Percentiles rank a stretch among this genome's conserved stretches.
These are phyloP conservation scores for Alternaria rosae DNA, from an alignment of 2,329 filamentous ascomycete species.

Conservation along the genomic window DNA sequence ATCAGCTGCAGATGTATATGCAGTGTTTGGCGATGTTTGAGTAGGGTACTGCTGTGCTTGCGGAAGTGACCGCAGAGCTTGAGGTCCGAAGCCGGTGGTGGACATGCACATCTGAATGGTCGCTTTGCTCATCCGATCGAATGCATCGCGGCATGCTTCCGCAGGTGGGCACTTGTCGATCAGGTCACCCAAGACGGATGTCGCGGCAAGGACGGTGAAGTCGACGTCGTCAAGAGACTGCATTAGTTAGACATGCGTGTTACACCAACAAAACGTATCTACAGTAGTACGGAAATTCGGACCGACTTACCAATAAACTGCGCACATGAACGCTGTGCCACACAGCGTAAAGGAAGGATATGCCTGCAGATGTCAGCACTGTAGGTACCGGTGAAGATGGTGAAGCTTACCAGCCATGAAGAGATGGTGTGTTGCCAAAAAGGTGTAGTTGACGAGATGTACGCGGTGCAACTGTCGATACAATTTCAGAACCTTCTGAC, in stretches of 20 bases:
- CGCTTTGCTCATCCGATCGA: constrained; percentile 92
- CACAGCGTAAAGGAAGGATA: constrained; percentile 95
- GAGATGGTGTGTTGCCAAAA: constrained; percentile 91
- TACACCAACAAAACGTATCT: not conserved
- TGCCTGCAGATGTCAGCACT: constrained; percentile 55
- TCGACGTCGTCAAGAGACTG: constrained; percentile 94
- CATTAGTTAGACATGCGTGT: constrained; percentile 17
- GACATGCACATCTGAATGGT: constrained; percentile 95
- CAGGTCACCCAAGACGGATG: constrained; percentile 88
- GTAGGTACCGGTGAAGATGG: constrained; percentile 13
- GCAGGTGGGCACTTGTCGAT: constrained; percentile 95
- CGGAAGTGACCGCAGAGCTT: constrained; percentile 38
- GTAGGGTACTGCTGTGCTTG: constrained; percentile 25
- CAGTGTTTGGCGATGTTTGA: constrained; percentile 32
- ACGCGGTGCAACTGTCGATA: constrained; percentile 89
- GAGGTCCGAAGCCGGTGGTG: constrained; percentile 77
- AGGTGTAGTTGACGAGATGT: constrained; percentile 93
- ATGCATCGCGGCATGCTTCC: constrained; percentile 92
- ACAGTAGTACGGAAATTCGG: not conserved
- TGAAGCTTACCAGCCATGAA: constrained; percentile 84
- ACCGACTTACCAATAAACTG: constrained; percentile 75
- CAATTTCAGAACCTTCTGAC: constrained; percentile 87
- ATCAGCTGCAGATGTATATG: constrained; percentile 38
- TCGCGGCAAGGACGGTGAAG: constrained; percentile 91
- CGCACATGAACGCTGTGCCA: constrained; percentile 94